Base-by-base conservation (phyloP, 495 filamentous ascomycete species). In the Penicillium parvum region DNA sequence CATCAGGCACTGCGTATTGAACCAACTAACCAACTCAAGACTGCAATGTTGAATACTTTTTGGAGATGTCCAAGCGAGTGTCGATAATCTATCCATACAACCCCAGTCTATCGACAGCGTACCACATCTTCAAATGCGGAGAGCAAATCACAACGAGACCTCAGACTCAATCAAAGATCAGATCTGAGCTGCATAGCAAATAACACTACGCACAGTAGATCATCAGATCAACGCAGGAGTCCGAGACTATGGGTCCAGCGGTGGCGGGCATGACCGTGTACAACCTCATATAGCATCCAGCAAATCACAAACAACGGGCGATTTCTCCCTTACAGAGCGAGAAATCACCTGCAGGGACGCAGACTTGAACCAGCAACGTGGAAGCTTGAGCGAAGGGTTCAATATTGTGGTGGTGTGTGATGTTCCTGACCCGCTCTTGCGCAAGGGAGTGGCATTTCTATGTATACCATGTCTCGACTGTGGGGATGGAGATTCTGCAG, bases 401-500 rank as follows among this genome's bases (percentile, higher is more conserved):
- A 33, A 2, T 30, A 3, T 9, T n/a, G n/a, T n/a, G n/a, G n/a
- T n/a, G n/a, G n/a, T n/a, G n/a, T 27, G 17, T 25, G 19, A 19
- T 38, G 35, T 35, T 32, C 32, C 39, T 43, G 45, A 15, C 14
- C 26, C 27, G 15, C 39, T 6, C 23, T 15, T 17, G 30, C 29
- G 45, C 45, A 57, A 57, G 53, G 53, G 43, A 16, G 36, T n/a
- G 36, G 1, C 11, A 43, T 22, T 46, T 49, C 37, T 28, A 43
- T 39, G 22, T 28, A 43, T 39, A 27, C 12, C 18, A 27, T 28
- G 30, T 32, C 45, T 40, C 20, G 22, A 26, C 32, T 12, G 16
- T 19, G 35, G 15, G 15, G 43, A 23, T 46, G 27, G 38, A n/a
- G 38, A 46, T 52, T 37, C 27, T 29, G 49, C 53, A 56, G 37